These are phyloP conservation scores for Mortierella sp. DNA, from an alignment of 371 early-diverging fungal species.

Conservation along the genomic window DNA sequence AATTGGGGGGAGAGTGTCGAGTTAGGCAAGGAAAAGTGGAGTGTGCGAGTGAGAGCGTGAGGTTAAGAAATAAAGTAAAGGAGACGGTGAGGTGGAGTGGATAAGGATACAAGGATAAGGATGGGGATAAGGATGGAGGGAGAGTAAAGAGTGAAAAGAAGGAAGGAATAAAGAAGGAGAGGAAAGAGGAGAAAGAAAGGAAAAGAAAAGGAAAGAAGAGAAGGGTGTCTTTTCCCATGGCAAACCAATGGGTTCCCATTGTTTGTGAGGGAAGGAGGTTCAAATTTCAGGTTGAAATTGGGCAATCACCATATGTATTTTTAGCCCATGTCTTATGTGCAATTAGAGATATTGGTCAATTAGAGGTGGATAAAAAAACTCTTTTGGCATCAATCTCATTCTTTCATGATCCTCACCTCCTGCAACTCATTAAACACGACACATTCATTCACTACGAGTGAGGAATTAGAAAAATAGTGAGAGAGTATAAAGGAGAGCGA, in stretches of 20 bases:
- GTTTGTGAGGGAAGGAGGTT: background rate
- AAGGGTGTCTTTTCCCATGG: background rate
- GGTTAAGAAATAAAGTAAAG: background rate
- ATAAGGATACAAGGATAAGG: too few relatives aligned
- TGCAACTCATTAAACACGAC: background rate
- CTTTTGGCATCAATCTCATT: background rate
- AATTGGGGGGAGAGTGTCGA: too few relatives aligned
- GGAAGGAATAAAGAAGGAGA: background rate
- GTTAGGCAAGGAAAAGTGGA: background rate
- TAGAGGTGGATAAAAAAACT: background rate
- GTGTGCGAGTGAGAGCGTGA: background rate
- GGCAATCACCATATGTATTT: background rate
- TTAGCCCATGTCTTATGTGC: background rate
- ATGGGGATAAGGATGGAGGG: background rate
- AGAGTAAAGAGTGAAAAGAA: background rate
- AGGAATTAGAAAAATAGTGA: background rate
- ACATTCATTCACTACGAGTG: background rate
- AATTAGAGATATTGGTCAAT: background rate
- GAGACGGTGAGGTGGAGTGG: background rate
- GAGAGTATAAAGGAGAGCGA: background rate
- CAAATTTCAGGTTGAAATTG: slow-evolving; percentile 7
- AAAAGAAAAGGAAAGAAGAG: background rate
- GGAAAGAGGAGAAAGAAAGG: background rate
- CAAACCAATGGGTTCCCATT: background rate
- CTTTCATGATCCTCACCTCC: background rate